Evolutionary conservation across 192 early-diverging fungal species (phyloP).

Genomic region (Cladochytrium replicatum): DNA sequence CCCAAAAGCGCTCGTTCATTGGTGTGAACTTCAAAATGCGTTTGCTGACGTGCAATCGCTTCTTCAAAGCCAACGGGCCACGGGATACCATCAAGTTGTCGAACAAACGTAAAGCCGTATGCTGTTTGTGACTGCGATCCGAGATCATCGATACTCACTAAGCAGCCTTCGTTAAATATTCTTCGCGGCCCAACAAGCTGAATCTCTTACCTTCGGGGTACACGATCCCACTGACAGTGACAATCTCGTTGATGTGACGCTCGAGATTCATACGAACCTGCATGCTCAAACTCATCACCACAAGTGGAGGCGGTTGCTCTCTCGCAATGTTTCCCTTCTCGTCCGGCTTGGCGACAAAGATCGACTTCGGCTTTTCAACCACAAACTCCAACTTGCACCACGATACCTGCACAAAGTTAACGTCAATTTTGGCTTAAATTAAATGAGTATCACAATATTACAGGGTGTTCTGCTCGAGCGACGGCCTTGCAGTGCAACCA

Average conservation of each 20-base stretch:
- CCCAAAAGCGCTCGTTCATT: slow-evolving; percentile 75
- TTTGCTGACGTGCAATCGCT: slow-evolving; percentile 29
- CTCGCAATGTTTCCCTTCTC: slow-evolving; percentile 28
- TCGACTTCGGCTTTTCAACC: slow-evolving; percentile 59
- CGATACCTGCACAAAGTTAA: slow-evolving; percentile 43
- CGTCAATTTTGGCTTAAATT: slow-evolving; percentile 3
- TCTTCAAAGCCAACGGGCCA: slow-evolving; percentile 72
- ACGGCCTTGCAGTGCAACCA: slow-evolving; percentile 74
- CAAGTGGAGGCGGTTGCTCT: slow-evolving; percentile 60
- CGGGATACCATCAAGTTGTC: slow-evolving; percentile 61
- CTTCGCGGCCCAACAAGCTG: not conserved
- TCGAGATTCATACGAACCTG: slow-evolving; percentile 72
- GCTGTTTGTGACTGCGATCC: slow-evolving; percentile 15
- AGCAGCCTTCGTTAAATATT: not conserved
- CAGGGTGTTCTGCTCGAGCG: slow-evolving; percentile 28
- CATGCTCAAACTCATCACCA: slow-evolving; percentile 77
- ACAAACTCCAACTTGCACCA: slow-evolving; percentile 79
- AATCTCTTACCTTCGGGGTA: slow-evolving; percentile 54
- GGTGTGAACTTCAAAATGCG: slow-evolving; percentile 45
- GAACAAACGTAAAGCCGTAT: slow-evolving; percentile 57
- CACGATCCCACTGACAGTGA: slow-evolving; percentile 61
- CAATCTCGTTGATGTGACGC: slow-evolving; percentile 84
- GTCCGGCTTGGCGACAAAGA: slow-evolving; percentile 61
- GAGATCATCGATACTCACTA: slow-evolving; percentile 31
- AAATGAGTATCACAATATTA: too few relatives aligned